Conservation (phyloP, 805 yeast genomes). For the Lachancea mirantina region DNA sequence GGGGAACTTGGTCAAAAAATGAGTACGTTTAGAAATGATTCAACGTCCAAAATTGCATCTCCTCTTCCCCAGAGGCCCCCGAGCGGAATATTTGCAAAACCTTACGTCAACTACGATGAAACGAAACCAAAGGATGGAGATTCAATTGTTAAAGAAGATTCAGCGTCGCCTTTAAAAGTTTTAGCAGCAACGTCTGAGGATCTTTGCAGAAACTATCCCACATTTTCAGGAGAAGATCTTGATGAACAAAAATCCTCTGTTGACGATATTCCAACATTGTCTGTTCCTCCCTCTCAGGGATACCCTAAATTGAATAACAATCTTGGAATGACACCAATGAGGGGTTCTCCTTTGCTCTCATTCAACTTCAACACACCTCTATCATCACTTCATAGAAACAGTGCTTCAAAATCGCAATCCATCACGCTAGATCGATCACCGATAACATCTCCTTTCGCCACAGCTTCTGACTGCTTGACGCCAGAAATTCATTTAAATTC, state of each 20-base stretch:
- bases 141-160: conserved; percentile 3
- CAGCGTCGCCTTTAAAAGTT: conserved; percentile 25
- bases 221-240: conserved; percentile 2
- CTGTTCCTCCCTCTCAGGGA: conserved; percentile 11
- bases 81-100: conserved; percentile 33
- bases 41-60: conserved; percentile 14
- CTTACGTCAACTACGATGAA: conserved; percentile 36
- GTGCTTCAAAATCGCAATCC: conserved; percentile 15
- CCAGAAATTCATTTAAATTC: conserved; percentile 27
- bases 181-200: background rate
- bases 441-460: conserved; percentile 49
- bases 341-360: conserved; percentile 50
- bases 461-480: conserved; percentile 38
- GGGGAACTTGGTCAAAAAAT: conserved; percentile 37
- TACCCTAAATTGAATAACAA: conserved; percentile 23
- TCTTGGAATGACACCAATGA: conserved; percentile 42
- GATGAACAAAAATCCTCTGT: conserved; percentile 3
- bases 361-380: conserved; percentile 39
- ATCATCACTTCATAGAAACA: conserved; percentile 55
- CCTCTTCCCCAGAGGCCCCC: conserved; percentile 22
- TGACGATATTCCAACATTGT: conserved; percentile 12
- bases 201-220: conserved; percentile 2
- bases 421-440: conserved; percentile 37
- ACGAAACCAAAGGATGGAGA: conserved; percentile 7
- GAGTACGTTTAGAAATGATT: conserved; percentile 8